Conservation (phyloP, 257 asterid genomes). For the Linaria vulgaris region DNA sequence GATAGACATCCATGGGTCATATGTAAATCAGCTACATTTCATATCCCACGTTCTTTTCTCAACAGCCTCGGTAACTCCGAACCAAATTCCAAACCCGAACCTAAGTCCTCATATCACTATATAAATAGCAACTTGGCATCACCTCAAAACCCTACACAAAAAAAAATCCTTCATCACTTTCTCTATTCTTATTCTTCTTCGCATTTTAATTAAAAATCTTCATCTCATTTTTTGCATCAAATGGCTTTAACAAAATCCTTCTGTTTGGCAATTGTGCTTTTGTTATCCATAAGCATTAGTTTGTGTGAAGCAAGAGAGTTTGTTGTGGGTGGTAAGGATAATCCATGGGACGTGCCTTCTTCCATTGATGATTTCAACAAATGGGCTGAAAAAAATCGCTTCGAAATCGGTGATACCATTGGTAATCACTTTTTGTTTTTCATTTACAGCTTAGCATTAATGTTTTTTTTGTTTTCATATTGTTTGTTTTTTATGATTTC, state of each 20-base stretch:
- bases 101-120: constrained; percentile 5
- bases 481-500: no score
- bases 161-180: neutral
- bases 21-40: neutral
- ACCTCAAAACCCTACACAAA: neutral
- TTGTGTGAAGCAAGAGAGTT: constrained; percentile 42
- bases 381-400: constrained; percentile 54
- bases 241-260: constrained; percentile 40
- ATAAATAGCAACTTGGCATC: constrained; percentile 8
- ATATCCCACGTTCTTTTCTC: neutral
- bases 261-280: constrained; percentile 26
- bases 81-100: constrained; percentile 7
- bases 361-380: constrained; percentile 39
- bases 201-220: neutral
- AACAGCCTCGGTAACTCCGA: constrained; percentile 16
- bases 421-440: constrained; percentile 31
- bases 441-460: neutral
- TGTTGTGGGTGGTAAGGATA: constrained; percentile 33
- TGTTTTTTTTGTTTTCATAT: no score
- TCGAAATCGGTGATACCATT: constrained; percentile 54
- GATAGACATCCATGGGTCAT: neutral
- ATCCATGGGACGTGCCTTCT: constrained; percentile 56
- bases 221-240: neutral
- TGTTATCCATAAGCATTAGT: constrained; percentile 19
- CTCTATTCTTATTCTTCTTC: neutral